phyloP scores from a whole-genome alignment of 1,284 basidiomycete species.

The Malassezia obtusa region DNA sequence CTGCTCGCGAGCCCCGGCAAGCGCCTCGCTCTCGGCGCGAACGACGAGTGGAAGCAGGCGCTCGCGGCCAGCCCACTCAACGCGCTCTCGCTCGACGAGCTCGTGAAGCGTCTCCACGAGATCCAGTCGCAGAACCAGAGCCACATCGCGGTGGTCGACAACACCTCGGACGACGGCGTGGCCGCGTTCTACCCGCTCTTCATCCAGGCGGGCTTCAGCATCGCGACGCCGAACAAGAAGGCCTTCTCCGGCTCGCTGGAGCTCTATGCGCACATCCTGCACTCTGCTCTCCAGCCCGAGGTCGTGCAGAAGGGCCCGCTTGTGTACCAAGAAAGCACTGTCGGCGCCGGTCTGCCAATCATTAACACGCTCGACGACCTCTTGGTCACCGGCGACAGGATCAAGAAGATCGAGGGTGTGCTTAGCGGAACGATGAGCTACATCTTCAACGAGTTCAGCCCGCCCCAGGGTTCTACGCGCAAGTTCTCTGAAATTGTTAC shows the following conservation, averaged over 20 bases:
- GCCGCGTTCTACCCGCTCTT: slow-evolving; percentile 75
- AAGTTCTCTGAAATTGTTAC: slow-evolving; percentile 81
- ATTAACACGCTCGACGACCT: slow-evolving; percentile 84
- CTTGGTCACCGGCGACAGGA: slow-evolving; percentile 78
- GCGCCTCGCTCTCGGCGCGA: slow-evolving; percentile 17
- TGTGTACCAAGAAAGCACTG: slow-evolving; percentile 82
- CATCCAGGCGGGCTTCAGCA: slow-evolving; percentile 66
- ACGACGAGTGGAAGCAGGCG: slow-evolving; percentile 27
- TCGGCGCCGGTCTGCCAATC: slow-evolving; percentile 89
- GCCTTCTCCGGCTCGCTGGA: slow-evolving; percentile 69
- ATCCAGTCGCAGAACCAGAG: slow-evolving; percentile 26
- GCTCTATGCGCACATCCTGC: slow-evolving; percentile 64
- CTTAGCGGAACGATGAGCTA: slow-evolving; percentile 94
- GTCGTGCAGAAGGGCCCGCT: slow-evolving; percentile 48
- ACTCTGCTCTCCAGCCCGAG: slow-evolving; percentile 20
- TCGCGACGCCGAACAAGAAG: slow-evolving; percentile 98
- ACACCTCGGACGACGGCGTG: slow-evolving; percentile 76
- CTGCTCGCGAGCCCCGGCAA: slow-evolving; percentile 27
- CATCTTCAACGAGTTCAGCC: slow-evolving; percentile 87
- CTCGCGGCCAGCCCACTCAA: slow-evolving; percentile 23
- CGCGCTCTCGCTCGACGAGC: slow-evolving; percentile 28
- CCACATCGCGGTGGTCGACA: slow-evolving; percentile 72
- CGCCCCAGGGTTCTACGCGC: slow-evolving; percentile 48
- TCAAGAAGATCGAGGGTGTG: slow-evolving; percentile 59
- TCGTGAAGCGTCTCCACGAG: slow-evolving; percentile 27